phyloP scores from a whole-genome alignment of 2,329 filamentous ascomycete genomes.

The Rhynchosporium secalis region DNA sequence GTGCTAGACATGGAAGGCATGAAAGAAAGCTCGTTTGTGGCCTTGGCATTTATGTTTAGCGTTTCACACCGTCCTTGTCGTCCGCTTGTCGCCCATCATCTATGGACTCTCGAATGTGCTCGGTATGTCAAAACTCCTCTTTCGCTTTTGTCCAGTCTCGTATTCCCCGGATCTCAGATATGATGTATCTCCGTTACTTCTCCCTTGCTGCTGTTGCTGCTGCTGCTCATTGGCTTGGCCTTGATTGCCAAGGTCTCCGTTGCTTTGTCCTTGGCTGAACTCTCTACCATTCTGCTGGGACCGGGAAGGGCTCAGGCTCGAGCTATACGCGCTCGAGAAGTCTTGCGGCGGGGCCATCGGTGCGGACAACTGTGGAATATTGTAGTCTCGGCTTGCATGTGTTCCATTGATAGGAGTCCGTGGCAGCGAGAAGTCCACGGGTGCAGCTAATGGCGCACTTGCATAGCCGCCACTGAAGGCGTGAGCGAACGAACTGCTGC shows the following conservation, averaged over 20 bases:
- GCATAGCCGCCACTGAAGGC: constrained; percentile 52
- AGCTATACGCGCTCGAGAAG: constrained; percentile 25
- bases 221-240: constrained; percentile 29
- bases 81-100: background rate
- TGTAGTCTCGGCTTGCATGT: constrained; percentile 48
- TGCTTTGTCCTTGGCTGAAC: constrained; percentile 28
- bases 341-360: constrained; percentile 55
- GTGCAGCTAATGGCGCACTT: constrained; percentile 55
- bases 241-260: constrained; percentile 27
- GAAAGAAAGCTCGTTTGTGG: constrained; percentile 6
- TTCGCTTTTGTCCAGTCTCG: constrained; percentile 36
- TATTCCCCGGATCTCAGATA: constrained; percentile 33
- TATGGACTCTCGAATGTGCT: constrained; percentile 32
- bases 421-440: constrained; percentile 53
- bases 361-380: constrained; percentile 55
- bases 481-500: constrained; percentile 43
- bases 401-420: constrained; percentile 45
- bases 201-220: constrained; percentile 30
- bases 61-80: background rate
- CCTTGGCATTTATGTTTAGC: constrained; percentile 6
- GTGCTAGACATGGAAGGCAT: background rate
- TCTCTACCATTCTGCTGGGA: constrained; percentile 12
- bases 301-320: constrained; percentile 19
- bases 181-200: constrained; percentile 31
- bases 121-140: constrained; percentile 36